Evolutionary conservation across 345 rosid species (phyloP).

Genomic region (Combretum micranthum): DNA sequence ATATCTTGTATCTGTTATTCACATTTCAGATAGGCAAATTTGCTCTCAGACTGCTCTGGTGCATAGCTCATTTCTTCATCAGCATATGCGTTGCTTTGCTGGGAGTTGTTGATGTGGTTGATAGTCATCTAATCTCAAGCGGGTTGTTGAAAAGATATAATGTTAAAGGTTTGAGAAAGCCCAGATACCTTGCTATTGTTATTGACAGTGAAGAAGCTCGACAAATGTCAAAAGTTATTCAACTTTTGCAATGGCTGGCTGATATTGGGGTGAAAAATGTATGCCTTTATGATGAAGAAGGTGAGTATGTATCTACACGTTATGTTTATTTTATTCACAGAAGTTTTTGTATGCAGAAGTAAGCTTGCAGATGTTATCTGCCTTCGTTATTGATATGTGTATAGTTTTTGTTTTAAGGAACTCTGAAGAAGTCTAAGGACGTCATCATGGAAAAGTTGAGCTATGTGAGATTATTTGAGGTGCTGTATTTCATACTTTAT

Average conservation of each 20-base stretch:
- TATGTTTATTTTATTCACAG: neutral
- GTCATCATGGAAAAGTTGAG: slow-evolving; percentile 38
- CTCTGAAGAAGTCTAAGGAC: slow-evolving; percentile 71
- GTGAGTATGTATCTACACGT: slow-evolving; percentile 21
- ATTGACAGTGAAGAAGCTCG: slow-evolving; percentile 59
- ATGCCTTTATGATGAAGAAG: slow-evolving; percentile 77
- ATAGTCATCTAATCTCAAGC: slow-evolving; percentile 55
- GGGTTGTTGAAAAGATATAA: slow-evolving; percentile 47
- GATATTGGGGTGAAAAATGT: slow-evolving; percentile 58
- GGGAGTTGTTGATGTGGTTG: slow-evolving; percentile 28
- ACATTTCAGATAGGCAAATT: slow-evolving; percentile 38
- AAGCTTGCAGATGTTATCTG: neutral
- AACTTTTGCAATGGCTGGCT: slow-evolving; percentile 60
- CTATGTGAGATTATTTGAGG: slow-evolving; percentile 43
- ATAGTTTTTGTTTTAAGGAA: slow-evolving; percentile 35
- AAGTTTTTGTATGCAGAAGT: neutral
- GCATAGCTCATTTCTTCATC: slow-evolving; percentile 52
- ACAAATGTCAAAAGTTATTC: slow-evolving; percentile 32
- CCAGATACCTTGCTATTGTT: slow-evolving; percentile 58
- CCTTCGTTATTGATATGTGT: neutral
- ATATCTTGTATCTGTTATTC: too few species aligned
- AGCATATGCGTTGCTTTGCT: slow-evolving; percentile 38
- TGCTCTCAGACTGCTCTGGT: slow-evolving; percentile 49
- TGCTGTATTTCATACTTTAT: slow-evolving; percentile 6
- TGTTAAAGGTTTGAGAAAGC: slow-evolving; percentile 37